Percentiles rank a stretch among this genome's conserved stretches.
phyloP scores from a whole-genome alignment of 345 rosid genomes.

The Kernera saxatilis region DNA sequence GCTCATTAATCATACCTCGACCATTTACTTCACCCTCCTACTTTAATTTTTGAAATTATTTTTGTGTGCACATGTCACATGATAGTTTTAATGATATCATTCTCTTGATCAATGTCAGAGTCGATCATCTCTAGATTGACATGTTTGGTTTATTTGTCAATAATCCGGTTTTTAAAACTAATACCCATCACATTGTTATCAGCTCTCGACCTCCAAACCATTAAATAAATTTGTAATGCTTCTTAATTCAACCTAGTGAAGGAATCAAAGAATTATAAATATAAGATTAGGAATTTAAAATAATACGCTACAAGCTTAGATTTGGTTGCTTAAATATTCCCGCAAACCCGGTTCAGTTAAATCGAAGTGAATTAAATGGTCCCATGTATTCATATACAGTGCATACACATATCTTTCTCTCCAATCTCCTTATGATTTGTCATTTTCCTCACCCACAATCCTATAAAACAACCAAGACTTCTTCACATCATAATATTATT shows the following conservation, averaged over 20 bases:
- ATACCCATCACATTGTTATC: background rate
- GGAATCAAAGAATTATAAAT: background rate
- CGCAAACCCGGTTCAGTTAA: background rate
- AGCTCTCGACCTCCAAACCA: background rate
- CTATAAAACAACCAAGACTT: constrained; percentile 19
- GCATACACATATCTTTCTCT: background rate
- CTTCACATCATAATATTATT: background rate
- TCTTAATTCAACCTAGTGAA: background rate
- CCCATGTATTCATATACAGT: constrained; percentile 5
- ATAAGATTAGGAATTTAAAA: background rate
- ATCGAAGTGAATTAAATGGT: constrained; percentile 9
- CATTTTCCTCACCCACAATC: constrained; percentile 15
- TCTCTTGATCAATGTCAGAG: background rate
- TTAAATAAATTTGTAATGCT: background rate
- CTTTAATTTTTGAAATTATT: background rate
- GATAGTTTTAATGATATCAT: too few relatives aligned
- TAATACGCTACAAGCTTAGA: background rate
- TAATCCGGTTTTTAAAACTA: background rate
- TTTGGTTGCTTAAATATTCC: background rate
- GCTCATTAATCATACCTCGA: constrained; percentile 11
- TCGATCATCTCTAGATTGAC: background rate
- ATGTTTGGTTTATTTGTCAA: background rate
- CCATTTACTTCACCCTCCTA: background rate
- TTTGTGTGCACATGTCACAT: background rate
- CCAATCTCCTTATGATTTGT: constrained; percentile 23